Evolutionary conservation across 164 flowering plant genomes (phyloP).

Genomic region (Brasenia schreberi): DNA sequence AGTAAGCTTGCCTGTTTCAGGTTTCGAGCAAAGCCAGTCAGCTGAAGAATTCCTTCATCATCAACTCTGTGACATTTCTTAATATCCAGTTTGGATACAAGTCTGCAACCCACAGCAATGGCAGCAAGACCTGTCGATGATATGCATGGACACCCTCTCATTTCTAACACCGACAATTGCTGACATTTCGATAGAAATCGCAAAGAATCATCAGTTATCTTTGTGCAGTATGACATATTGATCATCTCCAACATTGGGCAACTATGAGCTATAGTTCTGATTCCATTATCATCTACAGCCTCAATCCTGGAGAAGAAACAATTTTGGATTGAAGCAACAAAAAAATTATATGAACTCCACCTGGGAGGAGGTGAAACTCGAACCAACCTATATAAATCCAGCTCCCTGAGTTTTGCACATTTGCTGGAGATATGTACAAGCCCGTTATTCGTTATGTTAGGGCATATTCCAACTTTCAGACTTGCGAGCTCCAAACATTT

Average conservation of each 20-base stretch:
- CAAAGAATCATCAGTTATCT: conserved; percentile 55
- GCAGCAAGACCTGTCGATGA: conserved; percentile 62
- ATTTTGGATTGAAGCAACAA: background rate
- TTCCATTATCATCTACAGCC: conserved; percentile 55
- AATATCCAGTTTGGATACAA: conserved; percentile 53
- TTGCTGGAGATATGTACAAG: conserved; percentile 37
- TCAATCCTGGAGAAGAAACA: conserved; percentile 25
- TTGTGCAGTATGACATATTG: conserved; percentile 55
- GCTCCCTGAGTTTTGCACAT: conserved; percentile 61
- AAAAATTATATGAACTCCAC: background rate
- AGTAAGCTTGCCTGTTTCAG: conserved; percentile 48
- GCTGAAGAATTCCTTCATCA: conserved; percentile 71
- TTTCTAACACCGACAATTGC: conserved; percentile 48
- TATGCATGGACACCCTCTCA: conserved; percentile 57
- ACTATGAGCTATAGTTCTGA: conserved; percentile 47
- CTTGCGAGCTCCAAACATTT: conserved; percentile 42
- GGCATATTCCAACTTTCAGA: conserved; percentile 78
- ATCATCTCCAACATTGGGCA: conserved; percentile 62
- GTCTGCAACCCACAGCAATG: conserved; percentile 59
- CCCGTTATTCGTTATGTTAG: conserved; percentile 62
- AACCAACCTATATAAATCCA: conserved; percentile 82
- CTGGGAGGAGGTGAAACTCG: background rate
- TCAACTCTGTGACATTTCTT: conserved; percentile 60
- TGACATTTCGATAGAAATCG: conserved; percentile 48
- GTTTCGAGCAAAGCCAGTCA: conserved; percentile 57